Conservation (phyloP, 2,329 filamentous ascomycete species). For the Aspergillus terreus region DNA sequence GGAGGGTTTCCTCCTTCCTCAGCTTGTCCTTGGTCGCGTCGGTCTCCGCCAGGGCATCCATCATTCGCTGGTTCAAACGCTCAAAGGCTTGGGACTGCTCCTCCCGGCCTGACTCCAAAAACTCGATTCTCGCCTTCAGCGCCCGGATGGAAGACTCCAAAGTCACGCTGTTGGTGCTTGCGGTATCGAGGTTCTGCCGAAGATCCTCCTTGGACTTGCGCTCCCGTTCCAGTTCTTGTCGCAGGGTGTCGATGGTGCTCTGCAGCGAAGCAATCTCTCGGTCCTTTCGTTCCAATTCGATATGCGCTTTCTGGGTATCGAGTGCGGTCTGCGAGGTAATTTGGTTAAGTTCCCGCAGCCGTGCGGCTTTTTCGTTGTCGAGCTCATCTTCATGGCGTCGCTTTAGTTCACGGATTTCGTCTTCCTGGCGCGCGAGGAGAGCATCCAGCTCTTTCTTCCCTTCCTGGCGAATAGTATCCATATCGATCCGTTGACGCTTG, state of each 20-base stretch:
- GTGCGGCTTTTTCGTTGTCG: slow-evolving; percentile 55
- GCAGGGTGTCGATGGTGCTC: slow-evolving; percentile 37
- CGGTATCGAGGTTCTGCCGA: slow-evolving; percentile 57
- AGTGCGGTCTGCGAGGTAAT: slow-evolving; percentile 31
- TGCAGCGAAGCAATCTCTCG: slow-evolving; percentile 49
- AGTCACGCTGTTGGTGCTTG: slow-evolving; percentile 58
- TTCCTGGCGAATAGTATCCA: slow-evolving; percentile 41
- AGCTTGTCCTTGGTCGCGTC: slow-evolving; percentile 74
- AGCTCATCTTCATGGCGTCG: slow-evolving; percentile 62
- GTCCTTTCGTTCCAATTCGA: slow-evolving; percentile 51
- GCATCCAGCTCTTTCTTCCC: slow-evolving; percentile 54
- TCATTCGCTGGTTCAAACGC: slow-evolving; percentile 73
- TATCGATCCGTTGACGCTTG: slow-evolving; percentile 48
- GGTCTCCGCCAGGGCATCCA: slow-evolving; percentile 68
- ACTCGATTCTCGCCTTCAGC: slow-evolving; percentile 77
- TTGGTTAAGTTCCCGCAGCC: slow-evolving; percentile 38
- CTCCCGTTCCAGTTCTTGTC: slow-evolving; percentile 58
- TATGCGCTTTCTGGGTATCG: slow-evolving; percentile 38
- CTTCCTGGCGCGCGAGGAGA: slow-evolving; percentile 59
- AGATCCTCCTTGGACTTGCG: slow-evolving; percentile 57
- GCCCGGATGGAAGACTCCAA: slow-evolving; percentile 73
- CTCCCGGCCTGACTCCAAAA: slow-evolving; percentile 84
- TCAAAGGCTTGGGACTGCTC: slow-evolving; percentile 84
- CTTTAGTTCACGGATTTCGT: slow-evolving; percentile 64
- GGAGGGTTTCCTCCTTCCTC: slow-evolving; percentile 83